Percentiles rank a stretch among this genome's conserved stretches.
Conservation (phyloP, 1,284 basidiomycete species). For the Inonotus hispidus region DNA sequence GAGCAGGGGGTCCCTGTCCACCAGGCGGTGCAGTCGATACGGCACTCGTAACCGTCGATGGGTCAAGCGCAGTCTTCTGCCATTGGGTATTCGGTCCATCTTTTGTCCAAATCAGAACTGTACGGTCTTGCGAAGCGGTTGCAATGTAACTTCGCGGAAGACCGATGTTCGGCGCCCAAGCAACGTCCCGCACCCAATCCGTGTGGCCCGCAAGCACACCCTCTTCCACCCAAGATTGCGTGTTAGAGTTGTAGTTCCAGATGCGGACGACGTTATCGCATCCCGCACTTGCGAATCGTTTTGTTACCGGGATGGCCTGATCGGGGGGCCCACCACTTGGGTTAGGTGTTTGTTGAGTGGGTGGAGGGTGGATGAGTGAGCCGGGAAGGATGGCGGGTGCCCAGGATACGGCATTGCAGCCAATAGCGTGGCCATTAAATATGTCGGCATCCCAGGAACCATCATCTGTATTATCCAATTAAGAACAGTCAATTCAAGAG, state of each 20-base stretch:
- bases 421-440: constrained; percentile 93
- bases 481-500: not conserved
- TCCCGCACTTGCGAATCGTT: constrained; percentile 92
- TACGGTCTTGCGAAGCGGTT: constrained; percentile 91
- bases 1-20: constrained; percentile 25
- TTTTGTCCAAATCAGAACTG: constrained; percentile 94
- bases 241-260: constrained; percentile 80
- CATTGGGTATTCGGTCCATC: constrained; percentile 74
- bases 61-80: constrained; percentile 83
- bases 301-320: constrained; percentile 42
- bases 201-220: constrained; percentile 86
- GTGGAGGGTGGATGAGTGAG: constrained; percentile 66
- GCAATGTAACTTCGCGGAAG: constrained; percentile 93
- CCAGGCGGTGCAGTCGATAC: constrained; percentile 33
- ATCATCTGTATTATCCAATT: constrained; percentile 57
- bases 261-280: constrained; percentile 96
- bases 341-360: constrained; percentile 23
- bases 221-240: constrained; percentile 85
- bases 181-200: constrained; percentile 98
- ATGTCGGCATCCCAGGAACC: constrained; percentile 95
- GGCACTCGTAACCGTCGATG: constrained; percentile 48
- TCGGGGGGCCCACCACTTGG: constrained; percentile 24
- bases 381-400: constrained; percentile 88
- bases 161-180: constrained; percentile 97
- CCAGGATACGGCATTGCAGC: constrained; percentile 98